Evolutionary conservation across 495 filamentous ascomycete species (phyloP), one percentile per base, ranked within the genome.

Genomic region (Cercophora samala): DNA sequence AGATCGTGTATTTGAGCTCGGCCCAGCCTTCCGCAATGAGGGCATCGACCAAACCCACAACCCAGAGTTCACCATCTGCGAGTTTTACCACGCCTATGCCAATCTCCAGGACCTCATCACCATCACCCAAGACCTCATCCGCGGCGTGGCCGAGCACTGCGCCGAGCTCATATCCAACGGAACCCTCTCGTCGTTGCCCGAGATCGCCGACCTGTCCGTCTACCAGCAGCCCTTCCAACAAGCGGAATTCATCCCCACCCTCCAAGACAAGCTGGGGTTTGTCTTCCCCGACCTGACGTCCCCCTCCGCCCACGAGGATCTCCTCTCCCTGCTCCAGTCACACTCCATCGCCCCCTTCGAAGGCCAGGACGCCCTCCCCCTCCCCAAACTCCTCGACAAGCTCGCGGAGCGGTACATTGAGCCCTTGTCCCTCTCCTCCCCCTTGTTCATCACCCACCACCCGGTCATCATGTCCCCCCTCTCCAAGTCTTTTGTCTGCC

Each of bases 31-130:
- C 85, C 84, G 95, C 66, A 99, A 98, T 71, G 95, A 99, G 77
- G 93, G 92, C 63, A 91, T 96, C 72, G 95, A 99, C 80, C 82
- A 96, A 62, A 97, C 95, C 17, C 96, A 99, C 83, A 99, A 99
- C 81, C 93, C 95, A 5, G 95, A 99, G 76, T 99, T 97, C 79
- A 93, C 90, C 24, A 97, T 90, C 42, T 97, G 93, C 82, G 95
- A 99, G 79, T 97, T 97, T 83, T 99, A 99, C 77, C 86, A 89
- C 62, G 87, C 92, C 15, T 97, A 93, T 70, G 88, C 91, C 62
- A 90, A 88, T 67, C 83, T 97, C 0, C 82, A 88, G 51, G 88
- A 92, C 42, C 80, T 99, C 25, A 92, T 97, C 69, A 66, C 76
- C 23, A 87, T 87, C 70, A 96, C 92, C 42, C 91, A 94, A 73